Conservation (phyloP, 192 early-diverging fungal species). For the Coemansia sp. region DNA sequence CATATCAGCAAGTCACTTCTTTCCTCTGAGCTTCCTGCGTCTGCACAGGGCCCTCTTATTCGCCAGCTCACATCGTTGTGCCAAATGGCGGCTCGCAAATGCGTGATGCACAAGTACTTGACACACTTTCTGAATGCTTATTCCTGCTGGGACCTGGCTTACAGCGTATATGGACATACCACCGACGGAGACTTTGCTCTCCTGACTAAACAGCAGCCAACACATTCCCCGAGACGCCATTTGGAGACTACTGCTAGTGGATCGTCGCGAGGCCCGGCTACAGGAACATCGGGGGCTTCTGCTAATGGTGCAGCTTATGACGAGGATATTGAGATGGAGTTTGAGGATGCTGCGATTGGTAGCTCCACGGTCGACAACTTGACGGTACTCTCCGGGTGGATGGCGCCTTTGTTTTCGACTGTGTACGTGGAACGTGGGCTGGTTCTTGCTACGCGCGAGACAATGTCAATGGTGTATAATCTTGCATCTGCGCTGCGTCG, state of each 20-base stretch:
- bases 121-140: conserved; percentile 23
- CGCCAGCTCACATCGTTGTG: conserved; percentile 10
- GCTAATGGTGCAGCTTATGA: too few species aligned
- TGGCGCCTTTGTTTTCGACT: conserved; percentile 48
- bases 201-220: conserved; percentile 16
- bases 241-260: too few species aligned
- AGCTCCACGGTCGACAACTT: background rate
- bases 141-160: conserved; percentile 38
- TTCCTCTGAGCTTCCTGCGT: too few species aligned
- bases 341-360: too few species aligned
- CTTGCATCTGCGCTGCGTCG: conserved; percentile 22
- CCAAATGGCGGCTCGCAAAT: conserved; percentile 22
- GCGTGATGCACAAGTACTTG: conserved; percentile 17
- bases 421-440: conserved; percentile 57
- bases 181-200: conserved; percentile 45
- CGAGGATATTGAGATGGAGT: too few species aligned
- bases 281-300: too few species aligned
- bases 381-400: conserved; percentile 19
- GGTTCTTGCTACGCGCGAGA: conserved; percentile 55
- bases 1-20: conserved; percentile 9
- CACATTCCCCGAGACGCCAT: too few species aligned
- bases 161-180: conserved; percentile 31
- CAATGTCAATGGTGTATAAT: conserved; percentile 50
- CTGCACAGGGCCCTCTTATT: conserved; percentile 29
- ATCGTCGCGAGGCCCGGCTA: too few species aligned